Evolutionary conservation across 164 flowering plant genomes (phyloP).

Genomic region (Paratinospora sagittata): DNA sequence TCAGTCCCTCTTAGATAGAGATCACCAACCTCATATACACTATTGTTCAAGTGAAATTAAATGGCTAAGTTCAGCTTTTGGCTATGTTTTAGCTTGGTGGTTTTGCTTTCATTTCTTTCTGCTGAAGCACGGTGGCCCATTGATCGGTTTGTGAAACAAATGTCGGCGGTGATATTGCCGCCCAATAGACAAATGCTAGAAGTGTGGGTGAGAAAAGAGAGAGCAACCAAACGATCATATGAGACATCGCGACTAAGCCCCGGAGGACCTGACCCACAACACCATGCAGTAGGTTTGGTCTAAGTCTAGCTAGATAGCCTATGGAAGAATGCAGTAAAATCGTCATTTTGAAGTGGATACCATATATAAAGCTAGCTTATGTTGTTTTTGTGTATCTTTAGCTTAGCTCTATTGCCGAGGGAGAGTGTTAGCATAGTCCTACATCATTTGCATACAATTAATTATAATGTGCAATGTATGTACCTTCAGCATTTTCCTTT

Average conservation of each 20-base stretch:
- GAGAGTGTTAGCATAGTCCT: too few species aligned
- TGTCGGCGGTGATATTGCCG: too few species aligned
- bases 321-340: too few species aligned
- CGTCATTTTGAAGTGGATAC: too few species aligned
- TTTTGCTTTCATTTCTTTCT: constrained; percentile 11
- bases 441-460: too few species aligned
- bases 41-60: too few species aligned
- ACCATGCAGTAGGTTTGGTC: constrained; percentile 7
- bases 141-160: background rate
- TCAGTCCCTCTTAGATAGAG: too few species aligned
- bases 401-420: too few species aligned
- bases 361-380: too few species aligned
- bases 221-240: background rate
- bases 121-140: constrained; percentile 11
- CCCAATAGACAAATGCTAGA: background rate
- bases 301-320: background rate
- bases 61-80: constrained; percentile 18
- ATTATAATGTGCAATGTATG: too few species aligned
- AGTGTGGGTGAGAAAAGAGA: background rate
- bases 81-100: constrained; percentile 15
- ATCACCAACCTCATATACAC: too few species aligned
- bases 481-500: background rate
- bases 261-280: constrained; percentile 24
- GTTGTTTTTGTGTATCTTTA: too few species aligned
- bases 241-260: constrained; percentile 15